Percentiles rank a stretch among this genome's conserved stretches.
Conservation (phyloP, 2,329 filamentous ascomycete species). For the Stromatinia cepivora region DNA sequence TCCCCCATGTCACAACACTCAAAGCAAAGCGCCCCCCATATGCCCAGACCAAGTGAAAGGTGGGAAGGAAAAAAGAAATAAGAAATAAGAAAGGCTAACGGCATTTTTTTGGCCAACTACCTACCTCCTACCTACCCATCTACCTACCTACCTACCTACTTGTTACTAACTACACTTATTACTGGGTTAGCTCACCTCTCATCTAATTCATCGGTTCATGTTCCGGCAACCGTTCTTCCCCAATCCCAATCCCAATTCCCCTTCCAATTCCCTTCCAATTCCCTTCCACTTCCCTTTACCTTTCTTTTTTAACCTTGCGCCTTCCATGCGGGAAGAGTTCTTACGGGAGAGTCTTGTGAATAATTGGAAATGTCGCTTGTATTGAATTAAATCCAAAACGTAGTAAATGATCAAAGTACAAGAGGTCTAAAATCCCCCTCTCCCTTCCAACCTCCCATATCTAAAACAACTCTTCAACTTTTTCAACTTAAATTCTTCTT, state of each 20-base stretch:
- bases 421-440: constrained; percentile 16
- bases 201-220: background rate
- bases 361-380: constrained; percentile 17
- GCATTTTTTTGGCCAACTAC: no score
- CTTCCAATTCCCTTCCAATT: background rate
- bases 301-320: background rate
- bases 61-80: background rate
- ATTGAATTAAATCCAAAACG: constrained; percentile 17
- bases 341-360: background rate
- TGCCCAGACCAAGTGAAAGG: constrained; percentile 6
- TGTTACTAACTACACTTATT: background rate
- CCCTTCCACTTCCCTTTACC: background rate
- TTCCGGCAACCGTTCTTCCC: constrained; percentile 23
- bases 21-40: background rate
- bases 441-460: background rate
- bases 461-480: constrained; percentile 1
- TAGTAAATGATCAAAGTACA: constrained; percentile 18
- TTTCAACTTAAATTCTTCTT: constrained; percentile 2
- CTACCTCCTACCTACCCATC: no score
- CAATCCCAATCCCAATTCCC: constrained; percentile 13
- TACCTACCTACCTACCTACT: no score
- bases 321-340: background rate
- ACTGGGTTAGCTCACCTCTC: background rate
- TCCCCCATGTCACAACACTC: background rate
- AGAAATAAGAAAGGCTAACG: background rate